Percentiles rank a stretch among this genome's conserved stretches.
These are phyloP conservation scores for Cubamyces sp. DNA, from an alignment of 768 basidiomycete genomes.

Conservation along the genomic window DNA sequence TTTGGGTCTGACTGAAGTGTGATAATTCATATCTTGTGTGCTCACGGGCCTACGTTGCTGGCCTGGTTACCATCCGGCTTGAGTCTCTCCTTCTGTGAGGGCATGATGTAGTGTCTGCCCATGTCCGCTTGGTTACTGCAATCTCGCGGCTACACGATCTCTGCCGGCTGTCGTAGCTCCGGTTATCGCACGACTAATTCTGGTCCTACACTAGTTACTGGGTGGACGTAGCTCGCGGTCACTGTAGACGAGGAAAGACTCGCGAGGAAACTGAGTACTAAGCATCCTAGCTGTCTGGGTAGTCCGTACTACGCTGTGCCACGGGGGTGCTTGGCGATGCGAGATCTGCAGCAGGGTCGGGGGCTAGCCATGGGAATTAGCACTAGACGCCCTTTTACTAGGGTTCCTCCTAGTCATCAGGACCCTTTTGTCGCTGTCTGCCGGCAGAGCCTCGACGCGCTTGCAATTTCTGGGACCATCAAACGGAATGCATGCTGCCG, in stretches of 20 bases:
- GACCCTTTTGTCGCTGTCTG: conserved; percentile 9
- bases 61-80: background rate
- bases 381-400: background rate
- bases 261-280: no score
- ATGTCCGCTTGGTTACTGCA: background rate
- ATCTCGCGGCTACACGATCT: background rate
- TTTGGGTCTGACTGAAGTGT: background rate
- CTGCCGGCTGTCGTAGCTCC: background rate
- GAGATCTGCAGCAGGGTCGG: background rate
- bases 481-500: conserved; percentile 5
- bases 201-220: no score
- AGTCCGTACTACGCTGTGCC: no score
- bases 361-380: background rate
- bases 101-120: background rate
- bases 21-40: background rate
- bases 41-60: conserved; percentile 7
- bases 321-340: no score
- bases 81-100: background rate
- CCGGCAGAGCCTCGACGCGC: conserved; percentile 18
- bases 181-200: background rate
- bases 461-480: conserved; percentile 4
- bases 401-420: conserved; percentile 9
- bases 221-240: no score
- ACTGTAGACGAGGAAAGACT: no score
- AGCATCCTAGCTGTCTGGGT: no score